These are phyloP conservation scores for Agastache rugosa DNA, from an alignment of 257 asterid genomes.

Conservation along the genomic window DNA sequence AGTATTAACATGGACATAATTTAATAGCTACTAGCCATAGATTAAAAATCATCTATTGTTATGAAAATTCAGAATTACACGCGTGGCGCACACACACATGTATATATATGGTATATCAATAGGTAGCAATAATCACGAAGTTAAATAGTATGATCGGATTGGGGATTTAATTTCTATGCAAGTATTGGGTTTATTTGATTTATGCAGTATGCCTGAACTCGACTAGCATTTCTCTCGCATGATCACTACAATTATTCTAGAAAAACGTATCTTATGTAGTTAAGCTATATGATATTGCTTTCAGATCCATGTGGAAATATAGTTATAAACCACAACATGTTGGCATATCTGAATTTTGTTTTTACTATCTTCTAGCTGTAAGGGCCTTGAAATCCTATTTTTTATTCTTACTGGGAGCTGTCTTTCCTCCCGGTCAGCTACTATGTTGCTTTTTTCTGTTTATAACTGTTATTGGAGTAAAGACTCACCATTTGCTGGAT, in stretches of 20 bases:
- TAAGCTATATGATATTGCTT: background rate
- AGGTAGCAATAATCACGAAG: background rate
- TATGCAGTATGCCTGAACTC: background rate
- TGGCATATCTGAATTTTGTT: background rate
- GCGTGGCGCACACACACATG: background rate
- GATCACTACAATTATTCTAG: background rate
- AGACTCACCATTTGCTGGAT: slow-evolving; percentile 6
- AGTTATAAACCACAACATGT: background rate
- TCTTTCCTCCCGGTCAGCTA: slow-evolving; percentile 6
- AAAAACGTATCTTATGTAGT: too few species aligned
- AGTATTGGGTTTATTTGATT: background rate
- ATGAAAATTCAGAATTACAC: background rate
- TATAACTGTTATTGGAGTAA: slow-evolving; percentile 20
- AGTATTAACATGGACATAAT: background rate
- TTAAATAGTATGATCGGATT: background rate
- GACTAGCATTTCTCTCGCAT: background rate
- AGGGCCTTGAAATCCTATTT: too few species aligned
- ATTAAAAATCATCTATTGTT: too few species aligned
- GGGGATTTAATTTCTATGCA: background rate
- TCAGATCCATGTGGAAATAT: background rate
- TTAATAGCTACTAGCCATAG: background rate
- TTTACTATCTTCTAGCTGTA: background rate
- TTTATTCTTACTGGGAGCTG: background rate
- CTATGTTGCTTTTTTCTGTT: slow-evolving; percentile 9
- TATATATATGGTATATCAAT: too few species aligned